Percentiles rank a stretch among this genome's conserved stretches.
Evolutionary conservation across 1,139 yeast genomes (phyloP).

Genomic region (Nakaseomyces delphensis): DNA sequence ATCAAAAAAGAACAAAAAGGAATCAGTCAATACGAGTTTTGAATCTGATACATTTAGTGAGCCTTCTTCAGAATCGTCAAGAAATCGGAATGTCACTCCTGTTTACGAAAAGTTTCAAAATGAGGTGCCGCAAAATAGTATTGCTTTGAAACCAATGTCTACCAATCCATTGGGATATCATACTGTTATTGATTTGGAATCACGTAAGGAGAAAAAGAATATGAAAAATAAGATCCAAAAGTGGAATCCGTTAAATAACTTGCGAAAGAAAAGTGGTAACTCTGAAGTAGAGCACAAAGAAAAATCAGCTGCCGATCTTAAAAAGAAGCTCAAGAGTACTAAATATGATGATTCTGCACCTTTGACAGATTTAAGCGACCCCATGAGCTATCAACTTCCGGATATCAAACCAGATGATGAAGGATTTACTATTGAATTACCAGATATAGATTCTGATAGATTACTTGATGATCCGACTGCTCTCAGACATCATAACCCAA

Average conservation of each 20-base stretch:
- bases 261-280: slow-evolving; percentile 20
- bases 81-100: slow-evolving; percentile 13
- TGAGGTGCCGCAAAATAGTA: slow-evolving; percentile 12
- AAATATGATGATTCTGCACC: slow-evolving; percentile 8
- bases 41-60: neutral
- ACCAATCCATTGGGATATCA: slow-evolving; percentile 14
- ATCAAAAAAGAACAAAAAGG: slow-evolving; percentile 10
- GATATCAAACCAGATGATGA: slow-evolving; percentile 21
- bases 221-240: slow-evolving; percentile 23
- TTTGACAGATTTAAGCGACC: slow-evolving; percentile 13
- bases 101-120: slow-evolving; percentile 23
- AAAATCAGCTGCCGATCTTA: neutral
- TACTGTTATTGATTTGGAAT: slow-evolving; percentile 17
- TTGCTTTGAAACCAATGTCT: slow-evolving; percentile 6
- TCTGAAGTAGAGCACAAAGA: neutral
- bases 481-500: neutral
- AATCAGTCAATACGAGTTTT: slow-evolving; percentile 2
- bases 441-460: slow-evolving; percentile 9
- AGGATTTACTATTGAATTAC: slow-evolving; percentile 23
- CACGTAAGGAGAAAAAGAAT: slow-evolving; percentile 12
- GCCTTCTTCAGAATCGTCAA: slow-evolving; percentile 5
- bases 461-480: neutral
- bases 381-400: slow-evolving; percentile 23
- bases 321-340: neutral
- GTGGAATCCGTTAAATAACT: slow-evolving; percentile 26